Percentiles rank a stretch among this genome's conserved stretches.
These are phyloP conservation scores for Thraustotheca clavata DNA, from an alignment of 352 stramenopile genomes.

Conservation along the genomic window DNA sequence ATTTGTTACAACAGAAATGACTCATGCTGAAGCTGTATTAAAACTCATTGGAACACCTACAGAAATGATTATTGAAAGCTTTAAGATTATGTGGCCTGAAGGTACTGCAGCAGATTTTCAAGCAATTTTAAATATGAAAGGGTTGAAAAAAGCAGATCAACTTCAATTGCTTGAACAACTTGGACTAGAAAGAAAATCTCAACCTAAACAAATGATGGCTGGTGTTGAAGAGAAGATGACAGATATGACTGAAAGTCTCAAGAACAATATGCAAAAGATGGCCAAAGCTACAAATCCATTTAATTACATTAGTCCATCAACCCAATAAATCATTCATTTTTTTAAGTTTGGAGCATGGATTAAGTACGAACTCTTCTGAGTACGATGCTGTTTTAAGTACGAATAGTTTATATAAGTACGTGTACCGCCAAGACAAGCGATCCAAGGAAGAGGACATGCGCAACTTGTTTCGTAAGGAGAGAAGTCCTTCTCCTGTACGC, in stretches of 20 bases:
- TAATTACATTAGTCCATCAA: constrained; percentile 6
- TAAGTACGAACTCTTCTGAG: too few species aligned
- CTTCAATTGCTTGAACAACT: neutral
- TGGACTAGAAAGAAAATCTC: neutral
- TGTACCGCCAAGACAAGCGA: too few species aligned
- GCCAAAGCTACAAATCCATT: constrained; percentile 37
- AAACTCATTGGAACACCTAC: constrained; percentile 96
- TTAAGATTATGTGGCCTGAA: constrained; percentile 94
- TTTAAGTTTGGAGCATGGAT: too few species aligned
- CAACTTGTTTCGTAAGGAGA: constrained; percentile 1
- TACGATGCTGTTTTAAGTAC: too few species aligned
- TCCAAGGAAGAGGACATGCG: too few species aligned
- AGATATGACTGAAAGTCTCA: constrained; percentile 79
- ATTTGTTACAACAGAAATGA: constrained; percentile 94
- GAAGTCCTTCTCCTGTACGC: neutral
- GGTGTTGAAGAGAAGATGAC: constrained; percentile 83
- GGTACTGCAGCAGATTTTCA: constrained; percentile 90
- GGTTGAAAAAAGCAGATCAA: constrained; percentile 23
- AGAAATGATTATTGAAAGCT: constrained; percentile 94
- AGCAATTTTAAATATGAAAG: constrained; percentile 94
- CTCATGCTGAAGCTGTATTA: constrained; percentile 94
- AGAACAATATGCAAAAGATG: constrained; percentile 80
- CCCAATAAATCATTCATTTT: too few species aligned
- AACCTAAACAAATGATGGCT: constrained; percentile 48
- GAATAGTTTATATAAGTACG: too few species aligned